These are phyloP conservation scores for Spongospora subterranea DNA, from an alignment of 208 protist species.

Conservation along the genomic window DNA sequence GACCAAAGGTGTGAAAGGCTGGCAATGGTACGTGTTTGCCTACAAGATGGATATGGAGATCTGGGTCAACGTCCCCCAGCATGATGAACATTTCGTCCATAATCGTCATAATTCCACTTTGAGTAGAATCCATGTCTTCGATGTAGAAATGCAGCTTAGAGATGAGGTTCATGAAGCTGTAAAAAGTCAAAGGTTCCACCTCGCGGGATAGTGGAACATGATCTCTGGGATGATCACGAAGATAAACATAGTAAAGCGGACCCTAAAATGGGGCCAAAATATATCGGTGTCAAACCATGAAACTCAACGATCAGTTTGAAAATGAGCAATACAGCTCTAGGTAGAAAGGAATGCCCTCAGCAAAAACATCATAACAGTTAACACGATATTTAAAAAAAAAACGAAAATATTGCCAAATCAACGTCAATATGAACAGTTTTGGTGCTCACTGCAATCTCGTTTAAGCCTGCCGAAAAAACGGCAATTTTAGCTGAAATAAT, in stretches of 20 bases:
- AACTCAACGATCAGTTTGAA: no score
- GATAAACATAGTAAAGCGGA: slow-evolving; percentile 40
- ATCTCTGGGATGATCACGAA: neutral
- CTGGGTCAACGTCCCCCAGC: neutral
- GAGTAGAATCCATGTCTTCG: slow-evolving; percentile 43
- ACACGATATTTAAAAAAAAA: no score
- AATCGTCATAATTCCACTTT: slow-evolving; percentile 19
- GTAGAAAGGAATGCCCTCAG: no score
- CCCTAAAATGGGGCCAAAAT: slow-evolving; percentile 20
- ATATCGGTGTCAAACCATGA: no score
- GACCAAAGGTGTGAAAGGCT: neutral
- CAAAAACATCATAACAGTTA: no score
- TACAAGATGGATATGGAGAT: neutral
- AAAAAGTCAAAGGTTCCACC: slow-evolving; percentile 31
- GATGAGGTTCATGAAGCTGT: slow-evolving; percentile 36
- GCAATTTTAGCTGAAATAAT: neutral
- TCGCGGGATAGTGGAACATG: neutral
- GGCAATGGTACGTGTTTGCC: neutral
- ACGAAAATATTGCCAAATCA: no score
- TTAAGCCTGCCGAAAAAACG: neutral
- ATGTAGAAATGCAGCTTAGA: slow-evolving; percentile 42
- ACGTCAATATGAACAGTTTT: no score
- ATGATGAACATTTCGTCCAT: neutral
- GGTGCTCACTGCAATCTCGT: neutral
- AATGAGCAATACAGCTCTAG: no score